Percentiles rank a stretch among this genome's conserved stretches.
Evolutionary conservation across 192 early-diverging fungal genomes (phyloP).

Genomic region (Piromyces sp.): DNA sequence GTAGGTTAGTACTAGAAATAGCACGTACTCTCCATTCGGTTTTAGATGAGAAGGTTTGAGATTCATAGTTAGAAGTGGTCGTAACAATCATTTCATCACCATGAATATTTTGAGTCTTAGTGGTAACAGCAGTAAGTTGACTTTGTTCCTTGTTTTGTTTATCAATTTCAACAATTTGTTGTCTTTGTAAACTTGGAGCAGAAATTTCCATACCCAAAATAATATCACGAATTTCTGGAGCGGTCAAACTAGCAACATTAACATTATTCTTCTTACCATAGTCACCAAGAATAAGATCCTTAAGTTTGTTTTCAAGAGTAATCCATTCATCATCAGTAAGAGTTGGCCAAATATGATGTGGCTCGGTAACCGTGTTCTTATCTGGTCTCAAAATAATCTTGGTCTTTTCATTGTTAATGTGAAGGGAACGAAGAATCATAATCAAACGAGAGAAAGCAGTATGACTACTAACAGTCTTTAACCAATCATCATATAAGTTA

Average conservation of each 20-base stretch:
- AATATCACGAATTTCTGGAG: constrained; percentile 93
- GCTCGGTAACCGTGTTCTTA: constrained; percentile 76
- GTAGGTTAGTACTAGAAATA: constrained; percentile 90
- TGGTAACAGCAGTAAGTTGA: constrained; percentile 86
- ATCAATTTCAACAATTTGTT: constrained; percentile 95
- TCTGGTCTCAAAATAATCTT: constrained; percentile 93
- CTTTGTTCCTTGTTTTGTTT: constrained; percentile 86
- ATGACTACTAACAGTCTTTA: constrained; percentile 82
- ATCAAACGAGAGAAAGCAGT: constrained; percentile 96
- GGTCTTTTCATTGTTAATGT: constrained; percentile 95
- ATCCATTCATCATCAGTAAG: constrained; percentile 95
- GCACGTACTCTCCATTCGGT: constrained; percentile 97
- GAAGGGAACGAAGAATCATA: constrained; percentile 85
- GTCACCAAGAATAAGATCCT: constrained; percentile 93
- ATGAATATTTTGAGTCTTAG: constrained; percentile 88
- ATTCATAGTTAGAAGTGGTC: constrained; percentile 91
- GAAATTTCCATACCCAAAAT: constrained; percentile 99
- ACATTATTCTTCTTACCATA: constrained; percentile 99
- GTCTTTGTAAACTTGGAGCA: constrained; percentile 85
- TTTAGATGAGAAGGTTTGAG: constrained; percentile 93
- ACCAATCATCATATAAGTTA: constrained; percentile 91
- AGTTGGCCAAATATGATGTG: constrained; percentile 96
- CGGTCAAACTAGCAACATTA: constrained; percentile 87
- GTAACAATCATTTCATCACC: constrained; percentile 98
- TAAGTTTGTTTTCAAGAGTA: constrained; percentile 79